phyloP scores from a whole-genome alignment of 2,329 filamentous ascomycete genomes.

The Laburnicola sp. region DNA sequence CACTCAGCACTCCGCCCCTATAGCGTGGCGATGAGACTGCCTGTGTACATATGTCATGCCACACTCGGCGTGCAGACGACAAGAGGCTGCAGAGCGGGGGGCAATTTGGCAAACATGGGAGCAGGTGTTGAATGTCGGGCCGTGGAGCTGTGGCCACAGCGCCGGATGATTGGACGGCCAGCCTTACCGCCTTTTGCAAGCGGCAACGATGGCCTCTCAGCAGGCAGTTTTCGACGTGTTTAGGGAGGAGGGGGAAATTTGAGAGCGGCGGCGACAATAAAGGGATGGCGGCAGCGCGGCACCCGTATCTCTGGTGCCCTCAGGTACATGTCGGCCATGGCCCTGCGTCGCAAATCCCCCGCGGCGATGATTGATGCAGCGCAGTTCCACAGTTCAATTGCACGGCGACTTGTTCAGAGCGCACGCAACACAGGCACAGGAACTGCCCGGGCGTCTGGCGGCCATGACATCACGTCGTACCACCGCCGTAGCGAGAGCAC shows the following conservation, averaged over 20 bases:
- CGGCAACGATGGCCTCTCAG: constrained; percentile 29
- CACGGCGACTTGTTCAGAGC: neutral
- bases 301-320: constrained; percentile 14
- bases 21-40: too few species aligned
- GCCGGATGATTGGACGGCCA: constrained; percentile 23
- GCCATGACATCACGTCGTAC: neutral
- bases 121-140: neutral
- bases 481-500: neutral
- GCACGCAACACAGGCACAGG: too few species aligned
- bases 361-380: neutral
- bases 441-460: neutral
- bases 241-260: constrained; percentile 24
- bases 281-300: constrained; percentile 9
- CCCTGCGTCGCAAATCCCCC: constrained; percentile 11
- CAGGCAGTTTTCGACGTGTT: constrained; percentile 18
- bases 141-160: constrained; percentile 5
- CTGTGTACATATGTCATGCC: too few species aligned
- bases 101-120: neutral
- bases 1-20: neutral
- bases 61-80: neutral
- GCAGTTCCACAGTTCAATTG: neutral
- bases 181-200: constrained; percentile 29
- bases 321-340: constrained; percentile 8
- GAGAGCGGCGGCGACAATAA: constrained; percentile 14
- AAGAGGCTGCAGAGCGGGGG: constrained; percentile 4